Percentiles rank a stretch among this genome's conserved stretches.
Conservation (phyloP, 768 basidiomycete genomes). For the Ramaria rubella region DNA sequence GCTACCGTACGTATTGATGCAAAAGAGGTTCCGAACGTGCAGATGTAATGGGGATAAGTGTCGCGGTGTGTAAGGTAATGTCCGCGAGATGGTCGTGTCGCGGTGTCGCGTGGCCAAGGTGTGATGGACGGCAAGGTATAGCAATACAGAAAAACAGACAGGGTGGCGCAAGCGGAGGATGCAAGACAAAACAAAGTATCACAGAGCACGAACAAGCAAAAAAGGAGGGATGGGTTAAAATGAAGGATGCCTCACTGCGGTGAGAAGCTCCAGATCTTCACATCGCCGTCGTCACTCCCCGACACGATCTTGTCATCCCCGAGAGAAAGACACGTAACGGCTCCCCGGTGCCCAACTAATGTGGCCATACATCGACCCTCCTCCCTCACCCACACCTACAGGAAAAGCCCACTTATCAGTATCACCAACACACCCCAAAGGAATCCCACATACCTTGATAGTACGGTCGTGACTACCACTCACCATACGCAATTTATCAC, state of each 20-base stretch:
- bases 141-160: background rate
- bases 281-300: slow-evolving; percentile 88
- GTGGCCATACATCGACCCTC: slow-evolving; percentile 83
- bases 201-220: background rate
- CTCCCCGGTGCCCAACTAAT: slow-evolving; percentile 88
- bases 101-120: background rate
- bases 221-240: background rate
- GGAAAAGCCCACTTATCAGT: slow-evolving; percentile 1
- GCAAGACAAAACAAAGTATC: background rate
- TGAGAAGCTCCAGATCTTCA: slow-evolving; percentile 71
- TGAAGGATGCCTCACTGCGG: slow-evolving; percentile 6
- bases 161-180: background rate
- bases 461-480: slow-evolving; percentile 94
- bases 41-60: no score
- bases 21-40: background rate
- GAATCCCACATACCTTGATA: slow-evolving; percentile 70
- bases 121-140: background rate
- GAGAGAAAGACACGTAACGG: slow-evolving; percentile 84
- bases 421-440: slow-evolving; percentile 2
- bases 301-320: slow-evolving; percentile 95
- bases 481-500: slow-evolving; percentile 85
- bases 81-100: background rate
- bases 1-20: background rate
- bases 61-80: no score
- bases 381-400: slow-evolving; percentile 88